A percentile compares a stretch with the other conserved stretches of the same genome.
Conservation (phyloP, 345 rosid genomes). For the Salix arbutifolia region DNA sequence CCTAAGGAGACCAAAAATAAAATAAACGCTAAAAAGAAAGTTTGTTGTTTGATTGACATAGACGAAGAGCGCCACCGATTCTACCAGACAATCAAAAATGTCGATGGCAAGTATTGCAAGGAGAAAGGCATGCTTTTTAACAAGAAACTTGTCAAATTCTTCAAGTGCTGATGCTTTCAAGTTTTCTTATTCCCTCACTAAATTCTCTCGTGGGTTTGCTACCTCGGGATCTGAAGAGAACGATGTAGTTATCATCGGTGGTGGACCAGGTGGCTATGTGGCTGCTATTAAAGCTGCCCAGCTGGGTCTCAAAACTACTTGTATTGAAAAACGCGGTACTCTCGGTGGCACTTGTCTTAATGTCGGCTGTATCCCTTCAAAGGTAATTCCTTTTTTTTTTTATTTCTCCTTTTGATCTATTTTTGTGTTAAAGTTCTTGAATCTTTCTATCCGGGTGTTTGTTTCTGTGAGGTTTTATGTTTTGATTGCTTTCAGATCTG, state of each 20-base stretch:
- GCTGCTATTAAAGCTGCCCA: conserved; percentile 99
- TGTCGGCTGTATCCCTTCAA: conserved; percentile 98
- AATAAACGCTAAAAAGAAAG: not conserved
- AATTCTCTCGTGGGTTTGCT: conserved; percentile 65
- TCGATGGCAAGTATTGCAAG: conserved; percentile 85
- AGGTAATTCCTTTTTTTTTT: conserved; percentile 37
- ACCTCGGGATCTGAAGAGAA: conserved; percentile 82
- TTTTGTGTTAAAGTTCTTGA: not conserved
- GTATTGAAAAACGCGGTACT: conserved; percentile 93
- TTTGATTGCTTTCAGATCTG: not conserved
- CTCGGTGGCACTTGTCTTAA: conserved; percentile 99
- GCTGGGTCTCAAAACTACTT: conserved; percentile 93
- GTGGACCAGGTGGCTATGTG: conserved; percentile 99
- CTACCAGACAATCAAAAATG: conserved; percentile 34
- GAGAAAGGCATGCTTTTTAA: conserved; percentile 58
- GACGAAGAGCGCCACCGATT: not conserved
- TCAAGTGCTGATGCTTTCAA: conserved; percentile 47
- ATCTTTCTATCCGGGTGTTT: not conserved
- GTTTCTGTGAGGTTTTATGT: not conserved
- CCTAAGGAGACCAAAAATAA: not conserved
- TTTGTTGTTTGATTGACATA: not conserved
- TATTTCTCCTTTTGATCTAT: not conserved
- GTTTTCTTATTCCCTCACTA: conserved; percentile 48
- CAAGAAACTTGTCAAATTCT: conserved; percentile 50
- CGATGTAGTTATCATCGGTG: conserved; percentile 93